These are phyloP conservation scores for Wallacemonas collosoma DNA, from an alignment of 208 protist species.

Conservation along the genomic window DNA sequence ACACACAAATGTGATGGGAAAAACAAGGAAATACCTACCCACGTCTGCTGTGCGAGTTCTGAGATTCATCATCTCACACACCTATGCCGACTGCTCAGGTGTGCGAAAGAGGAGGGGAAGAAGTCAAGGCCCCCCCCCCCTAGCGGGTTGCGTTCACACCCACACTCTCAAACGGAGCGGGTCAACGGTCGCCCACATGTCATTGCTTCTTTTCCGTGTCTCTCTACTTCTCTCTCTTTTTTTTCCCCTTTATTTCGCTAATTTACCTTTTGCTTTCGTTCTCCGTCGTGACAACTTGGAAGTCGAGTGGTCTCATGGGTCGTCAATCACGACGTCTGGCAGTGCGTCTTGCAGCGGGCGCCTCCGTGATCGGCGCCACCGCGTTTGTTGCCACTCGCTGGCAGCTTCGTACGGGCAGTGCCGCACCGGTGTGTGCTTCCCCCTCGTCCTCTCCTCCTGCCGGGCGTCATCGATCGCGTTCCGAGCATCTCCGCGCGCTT, in stretches of 20 bases:
- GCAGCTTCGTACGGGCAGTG: slow-evolving; percentile 31
- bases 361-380: slow-evolving; percentile 4
- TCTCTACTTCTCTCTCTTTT: neutral
- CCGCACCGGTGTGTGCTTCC: neutral
- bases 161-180: too few relatives aligned
- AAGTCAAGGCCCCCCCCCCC: too few relatives aligned
- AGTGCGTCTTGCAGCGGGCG: slow-evolving; percentile 29
- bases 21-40: too few relatives aligned
- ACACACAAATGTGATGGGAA: too few relatives aligned
- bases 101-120: too few relatives aligned
- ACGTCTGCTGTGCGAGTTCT: too few relatives aligned
- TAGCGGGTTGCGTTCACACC: too few relatives aligned
- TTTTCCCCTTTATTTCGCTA: neutral
- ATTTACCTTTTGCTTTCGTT: slow-evolving; percentile 10
- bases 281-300: neutral
- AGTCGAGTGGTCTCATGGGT: slow-evolving; percentile 30
- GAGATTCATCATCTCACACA: too few relatives aligned
- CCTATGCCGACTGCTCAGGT: too few relatives aligned
- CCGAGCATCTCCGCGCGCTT: neutral
- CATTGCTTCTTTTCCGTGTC: neutral
- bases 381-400: slow-evolving; percentile 50
- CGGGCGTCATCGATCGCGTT: neutral
- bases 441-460: neutral
- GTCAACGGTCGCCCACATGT: too few relatives aligned
- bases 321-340: slow-evolving; percentile 41